Evolutionary conservation across 176 grass and related monocot genomes (phyloP), one percentile per base, ranked within the genome.

Genomic region (Oropetium thomaeum): DNA sequence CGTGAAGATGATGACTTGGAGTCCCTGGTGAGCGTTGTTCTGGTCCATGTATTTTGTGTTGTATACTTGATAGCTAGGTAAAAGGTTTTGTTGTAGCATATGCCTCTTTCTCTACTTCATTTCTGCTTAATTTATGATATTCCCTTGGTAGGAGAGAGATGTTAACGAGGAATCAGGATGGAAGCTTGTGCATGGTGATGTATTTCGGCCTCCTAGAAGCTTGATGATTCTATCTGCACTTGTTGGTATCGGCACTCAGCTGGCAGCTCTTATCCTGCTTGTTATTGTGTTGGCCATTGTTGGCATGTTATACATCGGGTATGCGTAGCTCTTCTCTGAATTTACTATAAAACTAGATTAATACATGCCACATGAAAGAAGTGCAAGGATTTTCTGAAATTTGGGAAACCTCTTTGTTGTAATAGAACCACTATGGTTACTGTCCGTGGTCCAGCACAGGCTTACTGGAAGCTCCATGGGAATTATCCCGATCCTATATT

Each of bases 1-100:
- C 93, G 93, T 76, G 93, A 97, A 70, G 93, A 97, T 83, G 93
- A 93, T 85, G 93, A 93, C 87, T 84, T 97, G 30, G 93, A 97
- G 79, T 88, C 74, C 73, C 70, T 93, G 86, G 90, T 93, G 82
- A 82, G 64, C 26, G 60, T 78, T 47, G 22, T 66, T 71, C 40
- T 48, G 43, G 4, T 53, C 44, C 47, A 43, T 49, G 39, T 64
- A 52, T 22, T 77, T 84, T 37, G 69, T 64, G 29, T 17, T 70
- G 10, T 68, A 53, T 71, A n/a, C 6, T 77, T 87, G 19, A 86
- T 62, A 25, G n/a, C 49, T 76, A 14, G 31, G 62, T 11, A 61
- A 82, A 77, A 32, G 44, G 23, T 62, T 22, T 76, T 57, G 39
- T 23, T 3, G 52, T 71, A 35, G 26, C 30, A 38, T 71, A 33